Evolutionary conservation across 2,329 filamentous ascomycete species (phyloP).

Genomic region (Colletotrichum sojae): DNA sequence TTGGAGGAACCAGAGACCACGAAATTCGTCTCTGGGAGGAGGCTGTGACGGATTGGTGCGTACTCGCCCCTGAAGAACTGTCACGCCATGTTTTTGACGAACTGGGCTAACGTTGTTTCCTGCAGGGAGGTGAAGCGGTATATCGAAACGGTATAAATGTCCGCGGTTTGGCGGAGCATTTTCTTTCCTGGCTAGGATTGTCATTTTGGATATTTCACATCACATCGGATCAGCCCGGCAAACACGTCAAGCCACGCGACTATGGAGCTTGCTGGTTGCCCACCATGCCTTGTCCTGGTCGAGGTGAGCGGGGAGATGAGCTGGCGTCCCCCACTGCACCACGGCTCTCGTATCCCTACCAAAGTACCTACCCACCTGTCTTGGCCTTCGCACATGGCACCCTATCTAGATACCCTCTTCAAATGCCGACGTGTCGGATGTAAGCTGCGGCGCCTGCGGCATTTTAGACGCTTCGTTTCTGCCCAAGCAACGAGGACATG

Average conservation of each 20-base stretch:
- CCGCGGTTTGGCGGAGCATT: slow-evolving; percentile 3
- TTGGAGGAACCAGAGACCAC: slow-evolving; percentile 90
- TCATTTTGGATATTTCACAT: slow-evolving; percentile 6
- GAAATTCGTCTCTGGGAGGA: slow-evolving; percentile 94
- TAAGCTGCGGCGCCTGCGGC: not conserved
- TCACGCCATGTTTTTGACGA: not conserved
- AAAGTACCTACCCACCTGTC: not conserved
- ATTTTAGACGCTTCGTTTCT: slow-evolving; percentile 3
- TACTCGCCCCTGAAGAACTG: slow-evolving; percentile 45
- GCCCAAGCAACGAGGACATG: not conserved
- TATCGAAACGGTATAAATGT: slow-evolving; percentile 77
- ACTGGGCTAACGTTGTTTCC: not conserved
- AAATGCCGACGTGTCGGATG: slow-evolving; percentile 30
- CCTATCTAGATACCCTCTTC: slow-evolving; percentile 37
- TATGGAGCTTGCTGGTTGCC: slow-evolving; percentile 5
- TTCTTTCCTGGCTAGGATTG: slow-evolving; percentile 14
- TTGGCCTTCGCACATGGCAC: slow-evolving; percentile 1
- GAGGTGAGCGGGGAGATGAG: slow-evolving; percentile 4
- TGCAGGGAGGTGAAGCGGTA: slow-evolving; percentile 83
- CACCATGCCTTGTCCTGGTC: slow-evolving; percentile 1
- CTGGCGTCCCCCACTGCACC: slow-evolving; percentile 9
- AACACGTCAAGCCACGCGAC: slow-evolving; percentile 24
- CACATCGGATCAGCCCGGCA: slow-evolving; percentile 7
- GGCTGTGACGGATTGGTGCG: slow-evolving; percentile 95
- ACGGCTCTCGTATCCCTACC: slow-evolving; percentile 11